Conservation (phyloP, 2,329 filamentous ascomycete species). For the Byssothecium circinans region DNA sequence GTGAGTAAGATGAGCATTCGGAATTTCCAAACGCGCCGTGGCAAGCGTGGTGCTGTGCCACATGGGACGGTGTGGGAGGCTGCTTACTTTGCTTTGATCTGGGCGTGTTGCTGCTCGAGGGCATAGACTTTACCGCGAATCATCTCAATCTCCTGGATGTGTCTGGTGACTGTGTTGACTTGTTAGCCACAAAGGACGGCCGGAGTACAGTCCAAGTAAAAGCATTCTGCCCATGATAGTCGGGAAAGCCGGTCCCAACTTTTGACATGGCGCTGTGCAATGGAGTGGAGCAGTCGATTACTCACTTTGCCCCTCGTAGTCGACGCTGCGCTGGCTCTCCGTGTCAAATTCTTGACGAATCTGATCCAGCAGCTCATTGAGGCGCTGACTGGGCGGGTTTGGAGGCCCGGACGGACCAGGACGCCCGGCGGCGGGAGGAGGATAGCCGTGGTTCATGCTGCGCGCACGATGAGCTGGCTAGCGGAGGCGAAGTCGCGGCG, state of each 20-base stretch:
- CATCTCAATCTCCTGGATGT: conserved; percentile 93
- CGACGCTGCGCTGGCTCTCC: conserved; percentile 77
- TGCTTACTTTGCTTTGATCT: conserved; percentile 86
- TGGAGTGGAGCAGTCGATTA: too few relatives aligned
- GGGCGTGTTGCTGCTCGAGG: conserved; percentile 86
- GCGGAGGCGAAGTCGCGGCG: too few relatives aligned
- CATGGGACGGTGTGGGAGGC: not conserved
- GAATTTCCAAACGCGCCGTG: not conserved
- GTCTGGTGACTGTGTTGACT: conserved; percentile 73
- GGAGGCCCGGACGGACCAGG: conserved; percentile 13
- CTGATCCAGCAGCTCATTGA: conserved; percentile 90
- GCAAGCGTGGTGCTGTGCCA: conserved; percentile 7
- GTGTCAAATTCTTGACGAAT: conserved; percentile 89
- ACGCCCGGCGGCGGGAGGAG: conserved; percentile 77
- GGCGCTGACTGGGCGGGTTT: conserved; percentile 67
- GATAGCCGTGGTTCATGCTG: conserved; percentile 69
- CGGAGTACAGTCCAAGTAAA: too few relatives aligned
- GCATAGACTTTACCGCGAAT: conserved; percentile 91
- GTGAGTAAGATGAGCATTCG: conserved; percentile 6
- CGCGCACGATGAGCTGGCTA: conserved; percentile 1
- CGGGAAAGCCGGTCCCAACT: too few relatives aligned
- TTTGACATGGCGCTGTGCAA: too few relatives aligned
- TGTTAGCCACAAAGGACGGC: conserved; percentile 2
- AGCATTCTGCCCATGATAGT: too few relatives aligned
- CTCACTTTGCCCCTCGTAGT: conserved; percentile 93